phyloP scores from a whole-genome alignment of 306 rosid species.

The Begonia fuchsioides region DNA sequence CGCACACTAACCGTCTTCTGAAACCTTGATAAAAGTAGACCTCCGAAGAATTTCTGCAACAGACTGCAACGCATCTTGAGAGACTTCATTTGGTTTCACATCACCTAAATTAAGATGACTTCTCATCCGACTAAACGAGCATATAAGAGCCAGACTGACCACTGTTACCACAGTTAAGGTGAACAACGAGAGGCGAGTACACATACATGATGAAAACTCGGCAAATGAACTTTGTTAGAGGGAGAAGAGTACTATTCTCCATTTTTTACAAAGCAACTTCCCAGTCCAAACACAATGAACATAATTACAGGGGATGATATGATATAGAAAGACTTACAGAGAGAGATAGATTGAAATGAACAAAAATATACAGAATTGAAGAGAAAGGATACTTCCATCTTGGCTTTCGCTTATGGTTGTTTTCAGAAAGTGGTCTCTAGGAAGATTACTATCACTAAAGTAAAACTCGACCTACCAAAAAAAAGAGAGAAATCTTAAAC shows the following conservation, averaged over 20 bases:
- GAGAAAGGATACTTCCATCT: slow-evolving; percentile 72
- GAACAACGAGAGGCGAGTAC: slow-evolving; percentile 6
- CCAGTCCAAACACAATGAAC: neutral
- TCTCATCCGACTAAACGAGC: slow-evolving; percentile 77
- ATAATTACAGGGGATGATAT: neutral
- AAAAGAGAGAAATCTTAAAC: too few species aligned
- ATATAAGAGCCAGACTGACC: slow-evolving; percentile 64
- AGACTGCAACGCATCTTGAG: slow-evolving; percentile 37
- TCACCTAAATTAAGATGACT: slow-evolving; percentile 55
- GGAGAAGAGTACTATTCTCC: too few species aligned
- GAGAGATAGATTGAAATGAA: neutral
- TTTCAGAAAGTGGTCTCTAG: slow-evolving; percentile 47
- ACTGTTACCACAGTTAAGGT: slow-evolving; percentile 42
- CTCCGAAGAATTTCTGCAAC: slow-evolving; percentile 57
- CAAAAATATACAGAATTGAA: neutral
- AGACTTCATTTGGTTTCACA: slow-evolving; percentile 30
- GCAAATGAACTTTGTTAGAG: too few species aligned
- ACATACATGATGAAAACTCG: too few species aligned
- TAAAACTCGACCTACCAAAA: slow-evolving; percentile 64
- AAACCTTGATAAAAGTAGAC: slow-evolving; percentile 46
- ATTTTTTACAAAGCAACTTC: too few species aligned
- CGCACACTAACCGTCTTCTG: slow-evolving; percentile 56
- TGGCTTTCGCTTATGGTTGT: slow-evolving; percentile 43
- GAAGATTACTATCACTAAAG: slow-evolving; percentile 91
- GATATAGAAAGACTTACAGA: neutral